These are phyloP conservation scores for Mycosphaerella sp. DNA, from an alignment of 2,329 filamentous ascomycete genomes.

Conservation along the genomic window DNA sequence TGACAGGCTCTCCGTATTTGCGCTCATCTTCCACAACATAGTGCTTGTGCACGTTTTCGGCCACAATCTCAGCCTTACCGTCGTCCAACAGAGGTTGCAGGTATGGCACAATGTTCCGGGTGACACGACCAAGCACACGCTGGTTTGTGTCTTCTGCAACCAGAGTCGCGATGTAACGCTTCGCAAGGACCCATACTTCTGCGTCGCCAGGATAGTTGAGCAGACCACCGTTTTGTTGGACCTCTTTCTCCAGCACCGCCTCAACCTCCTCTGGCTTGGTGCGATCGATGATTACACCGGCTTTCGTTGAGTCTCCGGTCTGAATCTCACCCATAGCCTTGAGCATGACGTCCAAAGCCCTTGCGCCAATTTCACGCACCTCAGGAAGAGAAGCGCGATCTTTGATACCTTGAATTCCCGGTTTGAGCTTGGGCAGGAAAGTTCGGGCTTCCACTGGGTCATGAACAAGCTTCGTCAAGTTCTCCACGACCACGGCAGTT, in stretches of 20 bases:
- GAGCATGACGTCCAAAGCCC: constrained; percentile 79
- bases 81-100: constrained; percentile 62
- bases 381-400: constrained; percentile 88
- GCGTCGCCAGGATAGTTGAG: constrained; percentile 54
- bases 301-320: constrained; percentile 39
- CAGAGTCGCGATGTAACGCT: constrained; percentile 73
- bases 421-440: constrained; percentile 89
- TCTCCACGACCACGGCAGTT: constrained; percentile 94
- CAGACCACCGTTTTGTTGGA: constrained; percentile 62
- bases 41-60: constrained; percentile 65
- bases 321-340: constrained; percentile 73
- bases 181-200: constrained; percentile 58
- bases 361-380: constrained; percentile 80
- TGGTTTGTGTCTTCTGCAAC: constrained; percentile 82
- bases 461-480: constrained; percentile 96
- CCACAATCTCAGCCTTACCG: constrained; percentile 58
- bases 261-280: constrained; percentile 66
- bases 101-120: constrained; percentile 64
- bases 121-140: constrained; percentile 68
- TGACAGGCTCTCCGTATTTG: constrained; percentile 75
- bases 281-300: constrained; percentile 56
- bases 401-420: constrained; percentile 83
- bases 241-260: constrained; percentile 65
- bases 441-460: constrained; percentile 89
- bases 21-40: constrained; percentile 80